Evolutionary conservation across 1,284 basidiomycete genomes (phyloP), one percentile per base, ranked within the genome.

Genomic region (Marasmius fiardii): DNA sequence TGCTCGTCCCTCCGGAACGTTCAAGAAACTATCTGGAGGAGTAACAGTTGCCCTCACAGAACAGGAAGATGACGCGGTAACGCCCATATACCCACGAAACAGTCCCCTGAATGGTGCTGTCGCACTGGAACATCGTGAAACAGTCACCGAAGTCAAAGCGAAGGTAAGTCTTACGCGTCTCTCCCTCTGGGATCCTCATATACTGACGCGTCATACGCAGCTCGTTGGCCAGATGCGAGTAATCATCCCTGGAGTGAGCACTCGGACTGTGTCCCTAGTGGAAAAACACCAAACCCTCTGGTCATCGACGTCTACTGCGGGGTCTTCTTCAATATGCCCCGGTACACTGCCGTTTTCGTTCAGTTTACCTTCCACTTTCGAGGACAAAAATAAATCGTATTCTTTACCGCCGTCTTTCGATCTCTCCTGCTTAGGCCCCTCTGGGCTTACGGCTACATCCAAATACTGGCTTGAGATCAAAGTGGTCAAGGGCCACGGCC

Each of bases 361-460:
- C 39, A 41, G 11, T 16, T 41, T 41, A 6, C 39, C 39, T 6
- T 16, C 16, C n/a, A 41, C 39, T 14, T 41, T 18, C 16, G 39
- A 41, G 16, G 39, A 64, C 31, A 51, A 21, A 20, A 5, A 64
- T 64, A 16, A 55, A 62, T 10, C 58, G 61, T 4, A 58, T 62
- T 68, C 74, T 16, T 68, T 85, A 5, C 85, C 85, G 0, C 85
- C 86, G 7, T 74, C 81, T 2, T 83, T 76, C 64, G 61, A 70
- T 8, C 62, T 71, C 26, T 60, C 65, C 11, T 65, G 67, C 48
- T 67, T 70, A 5, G 67, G 71, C 44, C 56, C 70, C 20, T 67
- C 39, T 14, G 39, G 39, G 14, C 39, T 76, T 20, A 68, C 65
- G 51, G 63, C 74, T 18, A 68, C 68, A 53, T 62, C 57, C 28